phyloP scores from a whole-genome alignment of 805 yeast species.

The Candida takata region DNA sequence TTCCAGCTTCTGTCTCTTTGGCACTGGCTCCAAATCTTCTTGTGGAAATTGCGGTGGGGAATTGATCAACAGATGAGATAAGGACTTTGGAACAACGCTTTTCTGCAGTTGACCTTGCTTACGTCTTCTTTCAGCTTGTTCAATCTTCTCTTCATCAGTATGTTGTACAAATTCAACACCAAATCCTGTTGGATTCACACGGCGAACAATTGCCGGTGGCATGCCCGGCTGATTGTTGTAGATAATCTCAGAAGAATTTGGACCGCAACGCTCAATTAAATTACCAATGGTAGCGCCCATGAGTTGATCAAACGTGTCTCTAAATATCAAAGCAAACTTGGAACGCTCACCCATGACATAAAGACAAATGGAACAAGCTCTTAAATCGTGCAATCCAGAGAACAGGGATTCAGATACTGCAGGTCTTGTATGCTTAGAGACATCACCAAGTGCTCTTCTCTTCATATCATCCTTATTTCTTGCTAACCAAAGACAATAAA shows the following conservation, averaged over 20 bases:
- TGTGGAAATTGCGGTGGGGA: conserved; percentile 30
- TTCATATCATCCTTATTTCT: conserved; percentile 54
- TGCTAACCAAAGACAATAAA: conserved; percentile 61
- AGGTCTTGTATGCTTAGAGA: conserved; percentile 54
- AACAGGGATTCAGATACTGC: conserved; percentile 46
- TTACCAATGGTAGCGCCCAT: conserved; percentile 61
- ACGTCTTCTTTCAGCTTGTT: conserved; percentile 42
- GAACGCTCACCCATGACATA: conserved; percentile 65
- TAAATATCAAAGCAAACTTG: conserved; percentile 50
- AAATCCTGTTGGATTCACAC: conserved; percentile 25
- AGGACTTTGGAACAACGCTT: conserved; percentile 46
- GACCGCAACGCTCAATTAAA: conserved; percentile 55
- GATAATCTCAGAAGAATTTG: conserved; percentile 52
- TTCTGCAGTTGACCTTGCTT: conserved; percentile 45
- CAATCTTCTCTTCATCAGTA: conserved; percentile 34
- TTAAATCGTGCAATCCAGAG: conserved; percentile 52
- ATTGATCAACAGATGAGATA: conserved; percentile 41
- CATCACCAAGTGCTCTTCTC: conserved; percentile 47
- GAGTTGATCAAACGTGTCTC: conserved; percentile 63
- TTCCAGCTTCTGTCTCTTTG: conserved; percentile 7
- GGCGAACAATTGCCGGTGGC: conserved; percentile 54
- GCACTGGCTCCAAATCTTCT: conserved; percentile 10
- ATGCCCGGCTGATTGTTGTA: conserved; percentile 40
- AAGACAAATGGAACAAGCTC: conserved; percentile 58
- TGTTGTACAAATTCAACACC: conserved; percentile 10